Conservation (phyloP, 2,329 filamentous ascomycete genomes). For the Xenosphaeropsis pyriputrescens region DNA sequence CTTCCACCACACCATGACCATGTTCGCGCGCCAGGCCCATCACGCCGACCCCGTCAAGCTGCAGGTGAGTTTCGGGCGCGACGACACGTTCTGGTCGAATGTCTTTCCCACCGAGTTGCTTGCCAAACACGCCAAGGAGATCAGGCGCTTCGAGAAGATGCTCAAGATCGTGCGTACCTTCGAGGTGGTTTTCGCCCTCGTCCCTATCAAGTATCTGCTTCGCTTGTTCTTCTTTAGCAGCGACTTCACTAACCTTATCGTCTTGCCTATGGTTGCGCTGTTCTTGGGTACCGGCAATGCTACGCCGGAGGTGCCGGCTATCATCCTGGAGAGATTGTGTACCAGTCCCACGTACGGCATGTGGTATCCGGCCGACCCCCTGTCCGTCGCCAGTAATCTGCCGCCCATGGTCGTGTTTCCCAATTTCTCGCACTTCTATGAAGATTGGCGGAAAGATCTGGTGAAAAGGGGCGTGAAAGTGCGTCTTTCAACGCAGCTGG, state of each 20-base stretch:
- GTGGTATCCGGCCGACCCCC: conserved; percentile 37
- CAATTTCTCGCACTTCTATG: conserved; percentile 45
- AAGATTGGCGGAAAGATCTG: conserved; percentile 39
- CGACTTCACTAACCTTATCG: conserved; percentile 58
- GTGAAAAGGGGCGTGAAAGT: conserved; percentile 38
- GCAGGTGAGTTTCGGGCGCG: conserved; percentile 49
- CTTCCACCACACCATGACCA: conserved; percentile 53
- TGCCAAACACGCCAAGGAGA: conserved; percentile 36
- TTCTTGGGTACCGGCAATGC: conserved; percentile 66
- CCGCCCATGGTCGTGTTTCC: conserved; percentile 55
- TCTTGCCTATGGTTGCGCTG: conserved; percentile 55
- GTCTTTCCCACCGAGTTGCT: conserved; percentile 46
- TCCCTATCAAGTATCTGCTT: conserved; percentile 51
- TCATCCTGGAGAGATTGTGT: conserved; percentile 48
- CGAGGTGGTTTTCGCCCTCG: conserved; percentile 41
- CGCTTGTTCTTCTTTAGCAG: conserved; percentile 53
- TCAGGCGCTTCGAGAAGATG: conserved; percentile 38
- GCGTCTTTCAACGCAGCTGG: conserved; percentile 39
- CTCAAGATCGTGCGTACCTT: conserved; percentile 42
- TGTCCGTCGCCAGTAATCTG: conserved; percentile 39
- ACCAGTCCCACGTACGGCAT: conserved; percentile 42
- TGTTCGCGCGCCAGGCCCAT: conserved; percentile 42
- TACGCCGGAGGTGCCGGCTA: conserved; percentile 54
- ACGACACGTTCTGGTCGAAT: conserved; percentile 49
- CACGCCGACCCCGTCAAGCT: conserved; percentile 41